These are phyloP conservation scores for Euphorbia tirucalli DNA, from an alignment of 345 rosid species.

Conservation along the genomic window DNA sequence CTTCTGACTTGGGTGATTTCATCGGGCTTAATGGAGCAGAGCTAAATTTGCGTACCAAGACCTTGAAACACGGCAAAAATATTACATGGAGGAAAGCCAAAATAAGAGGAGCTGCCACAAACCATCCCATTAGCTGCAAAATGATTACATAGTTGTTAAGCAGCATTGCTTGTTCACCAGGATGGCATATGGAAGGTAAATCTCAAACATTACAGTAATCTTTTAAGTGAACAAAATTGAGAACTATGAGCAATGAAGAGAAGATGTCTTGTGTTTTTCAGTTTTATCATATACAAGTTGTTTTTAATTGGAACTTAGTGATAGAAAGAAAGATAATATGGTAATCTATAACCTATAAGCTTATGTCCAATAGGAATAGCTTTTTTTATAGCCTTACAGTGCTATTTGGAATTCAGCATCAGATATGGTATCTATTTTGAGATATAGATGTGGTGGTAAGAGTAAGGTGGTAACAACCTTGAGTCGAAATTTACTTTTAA, in stretches of 20 bases:
- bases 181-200: neutral
- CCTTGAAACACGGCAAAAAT: constrained; percentile 55
- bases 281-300: no score
- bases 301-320: neutral
- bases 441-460: neutral
- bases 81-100: constrained; percentile 41
- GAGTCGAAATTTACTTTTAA: neutral
- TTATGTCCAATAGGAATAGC: no score
- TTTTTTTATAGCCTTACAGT: neutral
- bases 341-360: no score
- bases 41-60: constrained; percentile 54
- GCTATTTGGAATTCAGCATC: no score
- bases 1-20: constrained; percentile 31
- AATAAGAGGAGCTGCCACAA: constrained; percentile 56
- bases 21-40: constrained; percentile 41
- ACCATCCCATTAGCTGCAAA: constrained; percentile 75
- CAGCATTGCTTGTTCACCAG: no score
- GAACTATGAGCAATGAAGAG: neutral
- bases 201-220: neutral
- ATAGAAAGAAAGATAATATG: neutral
- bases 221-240: neutral
- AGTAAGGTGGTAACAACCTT: neutral
- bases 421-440: neutral
- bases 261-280: no score
- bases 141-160: neutral